Evolutionary conservation across 495 filamentous ascomycete species (phyloP).

Genomic region (Aspergillus wentii): DNA sequence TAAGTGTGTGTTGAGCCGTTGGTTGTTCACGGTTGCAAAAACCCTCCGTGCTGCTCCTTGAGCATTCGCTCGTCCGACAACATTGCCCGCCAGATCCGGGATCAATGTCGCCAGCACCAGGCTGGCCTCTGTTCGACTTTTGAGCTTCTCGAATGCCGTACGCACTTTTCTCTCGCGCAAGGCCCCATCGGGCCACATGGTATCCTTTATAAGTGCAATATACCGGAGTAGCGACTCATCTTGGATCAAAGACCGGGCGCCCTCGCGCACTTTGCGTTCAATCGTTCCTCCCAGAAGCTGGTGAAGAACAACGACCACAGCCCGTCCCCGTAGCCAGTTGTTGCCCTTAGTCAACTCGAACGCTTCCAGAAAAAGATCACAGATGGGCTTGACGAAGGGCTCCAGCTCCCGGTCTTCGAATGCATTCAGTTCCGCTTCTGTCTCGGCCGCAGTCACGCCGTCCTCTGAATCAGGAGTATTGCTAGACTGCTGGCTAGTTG

Average conservation of each 20-base stretch:
- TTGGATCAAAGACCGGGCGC: slow-evolving; percentile 59
- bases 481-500: slow-evolving; percentile 48
- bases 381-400: slow-evolving; percentile 97
- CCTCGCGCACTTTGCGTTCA: slow-evolving; percentile 88
- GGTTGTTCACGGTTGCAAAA: slow-evolving; percentile 79
- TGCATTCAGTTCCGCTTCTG: slow-evolving; percentile 89
- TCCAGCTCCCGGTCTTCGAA: slow-evolving; percentile 87
- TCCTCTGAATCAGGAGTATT: slow-evolving; percentile 43
- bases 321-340: slow-evolving; percentile 89
- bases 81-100: slow-evolving; percentile 76
- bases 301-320: slow-evolving; percentile 79
- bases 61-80: slow-evolving; percentile 79
- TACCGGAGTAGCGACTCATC: slow-evolving; percentile 78
- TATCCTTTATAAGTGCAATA: slow-evolving; percentile 61
- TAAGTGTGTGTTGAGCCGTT: slow-evolving; percentile 63
- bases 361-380: slow-evolving; percentile 92
- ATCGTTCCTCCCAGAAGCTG: slow-evolving; percentile 78
- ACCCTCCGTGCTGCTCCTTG: slow-evolving; percentile 75
- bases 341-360: slow-evolving; percentile 93
- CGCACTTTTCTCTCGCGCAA: slow-evolving; percentile 50
- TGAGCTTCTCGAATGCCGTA: slow-evolving; percentile 61
- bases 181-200: slow-evolving; percentile 75
- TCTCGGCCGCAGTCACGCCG: slow-evolving; percentile 72
- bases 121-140: slow-evolving; percentile 65
- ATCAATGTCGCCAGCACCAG: slow-evolving; percentile 76